phyloP scores from a whole-genome alignment of 2,329 filamentous ascomycete species.

The Cadophora gregata region DNA sequence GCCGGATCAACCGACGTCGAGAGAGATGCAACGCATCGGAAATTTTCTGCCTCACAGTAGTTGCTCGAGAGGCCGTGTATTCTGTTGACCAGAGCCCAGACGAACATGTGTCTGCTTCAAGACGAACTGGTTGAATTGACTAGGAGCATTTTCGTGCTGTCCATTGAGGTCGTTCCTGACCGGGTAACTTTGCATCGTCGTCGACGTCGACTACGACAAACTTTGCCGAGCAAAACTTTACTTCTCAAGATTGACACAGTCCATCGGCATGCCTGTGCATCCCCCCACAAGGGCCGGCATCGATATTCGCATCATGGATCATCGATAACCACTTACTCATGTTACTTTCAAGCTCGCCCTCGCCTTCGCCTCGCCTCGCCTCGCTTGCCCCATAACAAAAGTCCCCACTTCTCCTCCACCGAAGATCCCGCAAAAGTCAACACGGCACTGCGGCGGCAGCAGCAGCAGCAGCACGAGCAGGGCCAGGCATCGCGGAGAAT shows the following conservation, averaged over 20 bases:
- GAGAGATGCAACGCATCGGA: constrained; percentile 8
- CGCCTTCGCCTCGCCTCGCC: too few relatives aligned
- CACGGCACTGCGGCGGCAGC: not conserved
- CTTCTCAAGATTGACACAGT: not conserved
- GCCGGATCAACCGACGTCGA: not conserved
- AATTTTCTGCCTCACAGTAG: not conserved
- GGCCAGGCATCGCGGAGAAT: constrained; percentile 7
- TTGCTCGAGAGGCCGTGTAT: not conserved
- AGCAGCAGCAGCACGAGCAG: not conserved
- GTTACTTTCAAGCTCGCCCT: not conserved
- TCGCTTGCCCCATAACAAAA: not conserved
- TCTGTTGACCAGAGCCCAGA: constrained; percentile 9
- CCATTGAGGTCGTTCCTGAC: not conserved
- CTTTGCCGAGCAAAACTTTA: not conserved
- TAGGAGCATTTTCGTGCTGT: not conserved
- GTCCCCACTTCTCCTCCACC: not conserved
- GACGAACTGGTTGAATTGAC: too few relatives aligned
- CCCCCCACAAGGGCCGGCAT: not conserved
- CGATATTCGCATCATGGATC: not conserved
- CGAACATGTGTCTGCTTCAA: constrained; percentile 4
- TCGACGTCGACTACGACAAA: not conserved
- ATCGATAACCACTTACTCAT: not conserved
- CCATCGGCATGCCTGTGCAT: not conserved
- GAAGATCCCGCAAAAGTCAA: constrained; percentile 6
- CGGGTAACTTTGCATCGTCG: too few relatives aligned